phyloP scores from a whole-genome alignment of 2,329 filamentous ascomycete genomes.

The Monilinia laxa region DNA sequence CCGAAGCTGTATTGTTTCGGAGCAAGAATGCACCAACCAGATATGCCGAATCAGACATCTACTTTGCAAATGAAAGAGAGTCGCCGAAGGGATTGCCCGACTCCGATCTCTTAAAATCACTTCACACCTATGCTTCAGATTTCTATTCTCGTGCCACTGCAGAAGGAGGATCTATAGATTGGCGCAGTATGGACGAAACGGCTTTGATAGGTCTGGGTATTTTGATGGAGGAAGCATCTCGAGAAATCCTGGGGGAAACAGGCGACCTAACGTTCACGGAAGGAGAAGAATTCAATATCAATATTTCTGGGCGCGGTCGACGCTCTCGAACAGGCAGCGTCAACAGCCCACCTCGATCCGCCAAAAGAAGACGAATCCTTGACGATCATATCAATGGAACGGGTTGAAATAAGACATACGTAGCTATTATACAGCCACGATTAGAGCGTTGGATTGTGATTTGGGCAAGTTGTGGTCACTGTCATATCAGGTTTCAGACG shows the following conservation, averaged over 20 bases:
- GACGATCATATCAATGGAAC: slow-evolving; percentile 15
- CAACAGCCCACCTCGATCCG: slow-evolving; percentile 5
- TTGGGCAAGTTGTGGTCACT: slow-evolving; percentile 9
- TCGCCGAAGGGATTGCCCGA: slow-evolving; percentile 59
- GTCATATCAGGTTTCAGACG: slow-evolving; percentile 21
- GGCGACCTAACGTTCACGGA: slow-evolving; percentile 74
- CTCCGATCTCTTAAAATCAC: slow-evolving; percentile 65
- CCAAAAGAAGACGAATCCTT: slow-evolving; percentile 21
- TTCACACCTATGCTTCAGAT: slow-evolving; percentile 67
- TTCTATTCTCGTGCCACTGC: slow-evolving; percentile 53
- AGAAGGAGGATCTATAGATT: slow-evolving; percentile 41
- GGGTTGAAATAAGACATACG: slow-evolving; percentile 6
- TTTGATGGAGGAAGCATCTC: slow-evolving; percentile 68
- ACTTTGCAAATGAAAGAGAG: slow-evolving; percentile 62
- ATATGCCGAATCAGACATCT: slow-evolving; percentile 70
- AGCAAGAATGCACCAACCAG: slow-evolving; percentile 62
- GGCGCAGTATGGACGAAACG: slow-evolving; percentile 72
- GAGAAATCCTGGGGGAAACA: slow-evolving; percentile 58
- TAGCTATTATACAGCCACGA: slow-evolving; percentile 18
- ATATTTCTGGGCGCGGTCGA: slow-evolving; percentile 6
- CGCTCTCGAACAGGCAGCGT: slow-evolving; percentile 11
- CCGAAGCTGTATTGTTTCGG: slow-evolving; percentile 71
- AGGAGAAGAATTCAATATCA: slow-evolving; percentile 38
- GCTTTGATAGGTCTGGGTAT: slow-evolving; percentile 74
- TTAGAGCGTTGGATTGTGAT: slow-evolving; percentile 17